Evolutionary conservation across 2,329 filamentous ascomycete species (phyloP).

Genomic region (Pseudogymnoascus sp.): DNA sequence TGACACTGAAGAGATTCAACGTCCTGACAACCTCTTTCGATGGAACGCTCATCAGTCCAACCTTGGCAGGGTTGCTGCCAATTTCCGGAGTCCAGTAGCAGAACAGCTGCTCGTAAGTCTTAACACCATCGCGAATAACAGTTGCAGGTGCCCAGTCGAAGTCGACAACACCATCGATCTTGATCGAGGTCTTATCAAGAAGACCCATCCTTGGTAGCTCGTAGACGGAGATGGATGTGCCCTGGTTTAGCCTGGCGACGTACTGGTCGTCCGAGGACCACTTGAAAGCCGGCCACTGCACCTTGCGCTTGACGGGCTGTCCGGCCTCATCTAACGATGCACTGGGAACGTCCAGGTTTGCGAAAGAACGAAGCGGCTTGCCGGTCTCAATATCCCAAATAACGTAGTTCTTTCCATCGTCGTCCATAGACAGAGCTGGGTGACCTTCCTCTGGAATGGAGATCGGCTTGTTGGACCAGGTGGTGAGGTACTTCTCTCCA

Average conservation of each 20-base stretch:
- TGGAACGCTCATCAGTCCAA: conserved; percentile 91
- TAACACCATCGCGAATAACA: conserved; percentile 74
- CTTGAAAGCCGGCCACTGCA: conserved; percentile 98
- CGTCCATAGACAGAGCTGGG: conserved; percentile 76
- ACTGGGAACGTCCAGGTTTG: conserved; percentile 73
- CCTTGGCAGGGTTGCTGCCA: conserved; percentile 94
- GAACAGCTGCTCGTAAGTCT: conserved; percentile 90
- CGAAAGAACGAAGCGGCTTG: conserved; percentile 86
- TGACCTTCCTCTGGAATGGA: conserved; percentile 83
- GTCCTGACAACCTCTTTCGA: conserved; percentile 91
- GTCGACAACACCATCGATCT: conserved; percentile 93
- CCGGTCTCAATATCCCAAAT: conserved; percentile 94
- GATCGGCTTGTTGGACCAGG: conserved; percentile 93
- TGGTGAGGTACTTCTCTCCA: conserved; percentile 84
- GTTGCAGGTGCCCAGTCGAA: conserved; percentile 95
- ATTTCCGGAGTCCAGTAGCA: conserved; percentile 99
- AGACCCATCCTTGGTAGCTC: conserved; percentile 84
- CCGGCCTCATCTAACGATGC: conserved; percentile 53
- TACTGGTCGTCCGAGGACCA: conserved; percentile 98
- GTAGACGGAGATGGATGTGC: conserved; percentile 84
- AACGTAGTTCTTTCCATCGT: conserved; percentile 98
- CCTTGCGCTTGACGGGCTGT: conserved; percentile 74
- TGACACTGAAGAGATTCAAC: conserved; percentile 95
- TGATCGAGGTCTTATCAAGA: conserved; percentile 84
- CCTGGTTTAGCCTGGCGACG: conserved; percentile 83